Base-by-base conservation (phyloP, 1,284 basidiomycete species). In the Cryptococcus hybrid region DNA sequence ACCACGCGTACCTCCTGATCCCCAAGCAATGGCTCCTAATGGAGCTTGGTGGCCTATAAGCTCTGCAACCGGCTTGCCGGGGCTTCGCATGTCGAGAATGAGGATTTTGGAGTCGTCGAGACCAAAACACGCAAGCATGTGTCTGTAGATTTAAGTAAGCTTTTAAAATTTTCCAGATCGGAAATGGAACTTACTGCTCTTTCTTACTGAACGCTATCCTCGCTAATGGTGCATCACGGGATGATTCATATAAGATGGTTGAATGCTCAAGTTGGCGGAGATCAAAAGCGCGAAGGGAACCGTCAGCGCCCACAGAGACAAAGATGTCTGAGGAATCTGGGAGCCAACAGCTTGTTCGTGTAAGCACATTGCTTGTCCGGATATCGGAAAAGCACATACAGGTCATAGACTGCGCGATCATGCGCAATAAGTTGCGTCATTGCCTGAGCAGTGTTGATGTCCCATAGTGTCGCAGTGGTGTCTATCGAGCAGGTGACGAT, bases 341-440 rank as follows among this genome's bases (percentile, higher is more conserved):
- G n/a, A 97, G 85, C 95, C 96, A 98, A 44, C 92, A 93, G 45
- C 71, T 73, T 47, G 36, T 24, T n/a, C 5, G 24, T 45, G 15
- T 34, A 3, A 61, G 35, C 2, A 8, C 47, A 15, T 44, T 12
- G 39, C n/a, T 7, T 43, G n/a, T 30, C 5, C 43, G 11, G 5
- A 40, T 9, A 24, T 15, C 67, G 3, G 58, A 38, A 50, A 7
- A 7, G 46, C 40, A 58, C 71, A 57, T 46, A 73, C 60, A 77
- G 55, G 50, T 77, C 75, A 53, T 73, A 77, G 5, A 99, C 96
- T 75, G 98, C 96, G 49, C 92, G 86, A 81, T 99, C 96, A 80
- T 99, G 96, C 0, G 96, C 96, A 74, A 95, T 95, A 65, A 94
- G 85, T 76, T 99, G 96, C 1, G 96, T 99, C 69, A 99, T 86